Base-by-base conservation (phyloP, 768 basidiomycete species). In the Lentinus tigrinus region DNA sequence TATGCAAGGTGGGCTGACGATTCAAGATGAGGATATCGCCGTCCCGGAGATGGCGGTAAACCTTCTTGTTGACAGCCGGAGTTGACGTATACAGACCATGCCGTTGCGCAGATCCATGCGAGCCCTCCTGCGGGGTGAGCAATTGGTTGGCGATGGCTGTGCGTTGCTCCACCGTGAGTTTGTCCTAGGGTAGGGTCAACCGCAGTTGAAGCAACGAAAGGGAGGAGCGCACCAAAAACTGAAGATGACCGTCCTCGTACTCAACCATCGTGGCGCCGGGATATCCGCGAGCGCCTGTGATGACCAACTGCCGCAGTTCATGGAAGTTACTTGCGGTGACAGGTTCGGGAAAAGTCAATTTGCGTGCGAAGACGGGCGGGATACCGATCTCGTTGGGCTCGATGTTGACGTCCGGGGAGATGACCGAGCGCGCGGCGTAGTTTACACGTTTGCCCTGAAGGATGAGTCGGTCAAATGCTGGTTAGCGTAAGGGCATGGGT, bases 341-440 rank as follows among this genome's bases (percentile, higher is more conserved):
- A 5, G 97, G 95, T 71, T 98, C 97, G 3, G 97, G 94, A 76
- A 93, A 99, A 4, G 97, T 99, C 69, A 99, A 77, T 70, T 97
- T 98, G 66, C 88, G 84, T 1, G 97, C 97, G 70, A 99, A 99
- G 49, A 98, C 91, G 28, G 97, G 97, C 6, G 97, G 97, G 26
- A 99, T 85, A 39, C 97, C 97, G 55, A 99, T 99, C 73, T 99
- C 97, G 71, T 93, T 95, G 28, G 97, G 93, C 73, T 99, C 97
- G 64, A 99, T 98, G 73, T 98, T 98, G 66, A 98, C 91, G 69
- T 99, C 97, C 11, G 97, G 97, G 17, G 97, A 99, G 64, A 99
- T 99, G 69, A 99, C 97, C n/a, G 97, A 99, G 62, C 97, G 95
- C 21, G 97, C 97, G 40, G 97, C 95, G 71, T 96, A 97, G 73